Conservation (phyloP, 2,329 filamentous ascomycete genomes). For the Nemania diffusa region DNA sequence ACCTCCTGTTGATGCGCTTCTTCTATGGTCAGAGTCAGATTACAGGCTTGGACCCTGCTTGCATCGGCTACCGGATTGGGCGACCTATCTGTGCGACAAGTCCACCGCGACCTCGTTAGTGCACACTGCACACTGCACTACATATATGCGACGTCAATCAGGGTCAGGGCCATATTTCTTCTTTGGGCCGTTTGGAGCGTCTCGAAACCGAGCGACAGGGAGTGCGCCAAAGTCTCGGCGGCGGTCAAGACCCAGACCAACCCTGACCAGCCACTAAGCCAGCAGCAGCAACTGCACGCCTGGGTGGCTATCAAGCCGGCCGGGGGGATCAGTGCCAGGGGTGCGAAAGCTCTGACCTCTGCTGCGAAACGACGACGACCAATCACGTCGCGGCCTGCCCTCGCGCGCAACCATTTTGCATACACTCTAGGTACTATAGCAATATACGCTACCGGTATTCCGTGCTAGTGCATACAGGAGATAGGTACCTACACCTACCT, state of each 20-base stretch:
- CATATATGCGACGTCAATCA: conserved; percentile 61
- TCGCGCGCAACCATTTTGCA: conserved; percentile 20
- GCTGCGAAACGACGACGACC: conserved; percentile 27
- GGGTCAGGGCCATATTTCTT: conserved; percentile 47
- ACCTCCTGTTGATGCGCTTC: conserved; percentile 27
- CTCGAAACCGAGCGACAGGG: conserved; percentile 28
- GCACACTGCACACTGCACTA: background rate
- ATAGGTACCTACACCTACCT: background rate
- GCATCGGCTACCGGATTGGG: conserved; percentile 35
- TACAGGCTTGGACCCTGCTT: conserved; percentile 34
- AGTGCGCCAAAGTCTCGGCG: conserved; percentile 13
- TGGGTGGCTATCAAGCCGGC: conserved; percentile 15
- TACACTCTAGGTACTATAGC: conserved; percentile 8
- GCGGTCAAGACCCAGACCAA: conserved; percentile 23
- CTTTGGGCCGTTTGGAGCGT: conserved; percentile 29
- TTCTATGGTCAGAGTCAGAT: conserved; percentile 23
- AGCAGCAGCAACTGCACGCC: conserved; percentile 1
- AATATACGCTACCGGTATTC: conserved; percentile 1
- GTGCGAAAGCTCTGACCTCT: conserved; percentile 32
- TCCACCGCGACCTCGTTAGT: conserved; percentile 5
- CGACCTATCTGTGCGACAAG: conserved; percentile 31
- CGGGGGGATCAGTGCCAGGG: conserved; percentile 25
- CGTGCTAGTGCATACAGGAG: background rate
- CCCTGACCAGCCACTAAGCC: conserved; percentile 15
- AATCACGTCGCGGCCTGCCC: conserved; percentile 27